Conservation (phyloP, 805 yeast genomes). For the Torulaspora quercuum region DNA sequence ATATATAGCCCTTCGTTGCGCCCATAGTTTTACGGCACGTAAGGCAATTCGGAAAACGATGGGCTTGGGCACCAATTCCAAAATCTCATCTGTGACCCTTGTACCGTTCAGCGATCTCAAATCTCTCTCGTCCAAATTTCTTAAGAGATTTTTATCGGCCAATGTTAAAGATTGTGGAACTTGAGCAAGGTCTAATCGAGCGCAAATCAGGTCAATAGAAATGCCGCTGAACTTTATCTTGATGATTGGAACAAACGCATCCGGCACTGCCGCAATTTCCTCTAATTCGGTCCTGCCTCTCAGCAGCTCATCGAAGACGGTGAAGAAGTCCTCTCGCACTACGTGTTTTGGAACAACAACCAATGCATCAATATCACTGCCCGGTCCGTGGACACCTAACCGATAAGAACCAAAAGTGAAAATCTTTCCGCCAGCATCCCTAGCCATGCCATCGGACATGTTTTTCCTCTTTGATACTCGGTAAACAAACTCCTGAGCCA, state of each 20-base stretch:
- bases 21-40: constrained; percentile 94
- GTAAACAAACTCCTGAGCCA: constrained; percentile 79
- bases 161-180: constrained; percentile 73
- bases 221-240: constrained; percentile 85
- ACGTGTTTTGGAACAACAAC: constrained; percentile 98
- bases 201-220: constrained; percentile 88
- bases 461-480: constrained; percentile 75
- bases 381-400: constrained; percentile 96
- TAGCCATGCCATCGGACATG: constrained; percentile 97
- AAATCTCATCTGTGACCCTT: constrained; percentile 92
- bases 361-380: constrained; percentile 93
- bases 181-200: constrained; percentile 76
- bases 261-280: constrained; percentile 91
- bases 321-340: constrained; percentile 82
- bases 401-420: constrained; percentile 94
- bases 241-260: constrained; percentile 96
- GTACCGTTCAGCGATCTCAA: constrained; percentile 91
- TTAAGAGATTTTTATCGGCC: constrained; percentile 77
- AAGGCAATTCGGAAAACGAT: constrained; percentile 89
- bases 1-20: constrained; percentile 88
- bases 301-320: constrained; percentile 67
- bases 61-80: constrained; percentile 86
- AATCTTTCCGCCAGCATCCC: constrained; percentile 96
- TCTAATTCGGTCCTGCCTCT: constrained; percentile 76
- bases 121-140: constrained; percentile 89